Conservation (phyloP, 768 basidiomycete species). For the Pilatotrama ljubarskyi region DNA sequence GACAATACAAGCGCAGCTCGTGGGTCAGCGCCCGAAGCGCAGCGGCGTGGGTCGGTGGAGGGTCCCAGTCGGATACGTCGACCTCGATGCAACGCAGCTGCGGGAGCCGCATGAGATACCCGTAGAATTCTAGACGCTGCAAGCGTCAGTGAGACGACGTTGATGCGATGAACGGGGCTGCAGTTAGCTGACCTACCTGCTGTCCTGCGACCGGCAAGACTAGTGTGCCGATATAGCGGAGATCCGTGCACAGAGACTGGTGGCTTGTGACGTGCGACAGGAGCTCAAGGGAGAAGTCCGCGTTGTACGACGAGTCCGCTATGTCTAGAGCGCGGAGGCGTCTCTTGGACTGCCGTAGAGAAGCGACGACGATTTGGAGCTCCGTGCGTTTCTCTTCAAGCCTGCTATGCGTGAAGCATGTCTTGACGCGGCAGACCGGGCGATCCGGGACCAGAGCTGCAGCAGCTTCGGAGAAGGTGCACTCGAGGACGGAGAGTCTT, state of each 20-base stretch:
- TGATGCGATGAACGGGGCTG: neutral
- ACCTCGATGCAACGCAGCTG: constrained; percentile 58
- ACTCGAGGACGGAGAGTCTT: constrained; percentile 55
- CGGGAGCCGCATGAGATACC: constrained; percentile 52
- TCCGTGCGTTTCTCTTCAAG: constrained; percentile 52
- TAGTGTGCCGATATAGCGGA: constrained; percentile 65
- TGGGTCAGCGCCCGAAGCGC: constrained; percentile 59
- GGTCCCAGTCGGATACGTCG: constrained; percentile 67
- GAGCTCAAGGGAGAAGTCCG: constrained; percentile 54
- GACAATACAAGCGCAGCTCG: constrained; percentile 63
- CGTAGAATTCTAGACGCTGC: constrained; percentile 65
- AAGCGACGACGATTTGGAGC: constrained; percentile 47
- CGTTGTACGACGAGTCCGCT: constrained; percentile 59
- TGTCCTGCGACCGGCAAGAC: constrained; percentile 58
- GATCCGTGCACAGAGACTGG: constrained; percentile 34
- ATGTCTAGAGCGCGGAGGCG: constrained; percentile 57
- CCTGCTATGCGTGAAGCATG: constrained; percentile 62
- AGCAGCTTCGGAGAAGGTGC: constrained; percentile 68
- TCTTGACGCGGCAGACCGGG: constrained; percentile 63
- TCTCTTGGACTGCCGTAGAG: constrained; percentile 44
- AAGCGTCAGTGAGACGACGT: neutral
- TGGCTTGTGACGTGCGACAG: constrained; percentile 41
- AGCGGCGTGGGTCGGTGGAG: constrained; percentile 49
- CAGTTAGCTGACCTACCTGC: constrained; percentile 43
- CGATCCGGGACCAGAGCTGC: constrained; percentile 55